phyloP scores from a whole-genome alignment of 192 early-diverging fungal species.

The Coemansia sp. region DNA sequence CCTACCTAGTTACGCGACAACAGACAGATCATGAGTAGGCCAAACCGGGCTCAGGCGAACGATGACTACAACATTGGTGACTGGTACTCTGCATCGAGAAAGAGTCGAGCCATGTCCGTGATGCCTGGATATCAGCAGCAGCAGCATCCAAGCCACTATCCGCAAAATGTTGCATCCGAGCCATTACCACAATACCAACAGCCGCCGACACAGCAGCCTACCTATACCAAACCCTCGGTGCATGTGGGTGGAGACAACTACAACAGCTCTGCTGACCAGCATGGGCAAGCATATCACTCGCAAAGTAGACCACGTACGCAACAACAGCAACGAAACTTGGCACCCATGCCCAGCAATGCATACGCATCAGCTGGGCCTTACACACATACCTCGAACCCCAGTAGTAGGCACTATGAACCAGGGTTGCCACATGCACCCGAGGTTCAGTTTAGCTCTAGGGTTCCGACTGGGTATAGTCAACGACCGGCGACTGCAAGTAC shows the following conservation, averaged over 20 bases:
- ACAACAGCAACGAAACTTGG: not conserved
- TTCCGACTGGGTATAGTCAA: slow-evolving; percentile 5
- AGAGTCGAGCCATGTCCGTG: slow-evolving; percentile 28
- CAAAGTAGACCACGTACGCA: not conserved
- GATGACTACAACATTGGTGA: slow-evolving; percentile 33
- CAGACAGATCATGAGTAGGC: slow-evolving; percentile 3
- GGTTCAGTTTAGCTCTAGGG: not conserved
- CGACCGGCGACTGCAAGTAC: slow-evolving; percentile 22
- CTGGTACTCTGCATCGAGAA: slow-evolving; percentile 46
- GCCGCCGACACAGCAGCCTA: not conserved
- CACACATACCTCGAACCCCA: not conserved
- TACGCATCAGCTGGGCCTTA: not conserved
- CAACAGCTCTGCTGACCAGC: not conserved
- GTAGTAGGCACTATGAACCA: not conserved
- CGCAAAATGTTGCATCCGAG: slow-evolving; percentile 4
- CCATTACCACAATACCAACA: slow-evolving; percentile 9
- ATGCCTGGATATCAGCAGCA: slow-evolving; percentile 16
- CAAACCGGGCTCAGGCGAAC: slow-evolving; percentile 20
- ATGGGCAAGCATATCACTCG: not conserved
- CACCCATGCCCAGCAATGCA: not conserved
- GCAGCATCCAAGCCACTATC: slow-evolving; percentile 8
- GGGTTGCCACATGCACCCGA: not conserved
- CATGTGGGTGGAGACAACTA: not conserved
- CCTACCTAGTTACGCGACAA: not conserved
- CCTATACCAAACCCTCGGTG: not conserved